Evolutionary conservation across 306 rosid genomes (phyloP).

Genomic region (Quillaja saponaria): DNA sequence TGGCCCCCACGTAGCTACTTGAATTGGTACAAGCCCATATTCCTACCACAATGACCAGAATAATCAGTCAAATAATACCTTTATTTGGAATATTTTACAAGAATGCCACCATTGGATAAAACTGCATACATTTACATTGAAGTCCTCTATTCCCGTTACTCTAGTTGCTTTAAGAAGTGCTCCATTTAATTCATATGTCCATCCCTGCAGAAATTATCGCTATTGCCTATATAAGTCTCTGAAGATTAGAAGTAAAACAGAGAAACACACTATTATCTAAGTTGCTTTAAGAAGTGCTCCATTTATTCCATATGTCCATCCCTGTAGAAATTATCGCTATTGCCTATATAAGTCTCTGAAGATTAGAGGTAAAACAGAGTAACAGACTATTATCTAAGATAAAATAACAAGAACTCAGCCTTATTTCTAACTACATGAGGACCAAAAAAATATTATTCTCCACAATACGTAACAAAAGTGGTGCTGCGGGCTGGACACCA

Average conservation of each 20-base stretch:
- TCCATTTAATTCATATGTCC: constrained; percentile 90
- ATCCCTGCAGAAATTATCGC: constrained; percentile 61
- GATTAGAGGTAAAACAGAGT: too few species aligned
- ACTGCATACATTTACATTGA: constrained; percentile 62
- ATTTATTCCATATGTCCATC: constrained; percentile 87
- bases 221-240: constrained; percentile 10
- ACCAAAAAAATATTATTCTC: too few species aligned
- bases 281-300: constrained; percentile 31
- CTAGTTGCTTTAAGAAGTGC: constrained; percentile 77
- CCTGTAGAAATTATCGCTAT: constrained; percentile 51
- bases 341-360: too few species aligned
- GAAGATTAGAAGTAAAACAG: too few species aligned
- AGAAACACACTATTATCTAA: constrained; percentile 8
- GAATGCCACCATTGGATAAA: constrained; percentile 21
- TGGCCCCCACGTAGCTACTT: constrained; percentile 82
- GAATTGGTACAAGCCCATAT: constrained; percentile 69
- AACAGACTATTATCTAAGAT: constrained; percentile 8
- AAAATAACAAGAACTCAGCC: constrained; percentile 14
- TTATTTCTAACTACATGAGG: too few species aligned
- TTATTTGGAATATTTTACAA: constrained; percentile 9
- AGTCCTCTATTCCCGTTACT: constrained; percentile 70
- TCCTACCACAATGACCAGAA: constrained; percentile 60
- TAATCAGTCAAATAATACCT: constrained; percentile 42
- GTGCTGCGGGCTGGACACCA: too few species aligned
- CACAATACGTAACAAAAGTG: too few species aligned